Evolutionary conservation across 2,329 filamentous ascomycete species (phyloP).

Genomic region (Pseudopithomyces chartarum): DNA sequence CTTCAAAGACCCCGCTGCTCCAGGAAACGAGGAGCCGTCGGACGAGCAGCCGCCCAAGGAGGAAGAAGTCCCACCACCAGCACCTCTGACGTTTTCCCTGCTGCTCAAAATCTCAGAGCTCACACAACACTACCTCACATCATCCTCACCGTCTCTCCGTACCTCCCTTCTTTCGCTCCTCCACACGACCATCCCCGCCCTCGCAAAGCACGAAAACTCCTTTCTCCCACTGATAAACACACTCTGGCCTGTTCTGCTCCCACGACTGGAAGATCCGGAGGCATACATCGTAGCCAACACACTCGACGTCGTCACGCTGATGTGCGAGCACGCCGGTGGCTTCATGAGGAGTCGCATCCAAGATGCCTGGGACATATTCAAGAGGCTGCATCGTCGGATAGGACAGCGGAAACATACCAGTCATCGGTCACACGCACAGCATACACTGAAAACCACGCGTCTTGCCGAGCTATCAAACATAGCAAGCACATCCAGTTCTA

Average conservation of each 20-base stretch:
- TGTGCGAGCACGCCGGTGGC: constrained; percentile 76
- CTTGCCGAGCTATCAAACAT: constrained; percentile 2
- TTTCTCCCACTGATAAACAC: constrained; percentile 90
- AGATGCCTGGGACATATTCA: constrained; percentile 68
- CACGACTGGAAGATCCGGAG: constrained; percentile 69
- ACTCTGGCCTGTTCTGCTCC: constrained; percentile 82
- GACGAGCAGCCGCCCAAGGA: constrained; percentile 57
- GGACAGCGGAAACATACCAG: constrained; percentile 12
- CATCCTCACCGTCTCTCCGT: constrained; percentile 77
- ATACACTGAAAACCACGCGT: constrained; percentile 3
- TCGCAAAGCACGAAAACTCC: constrained; percentile 76
- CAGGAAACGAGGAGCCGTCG: constrained; percentile 31
- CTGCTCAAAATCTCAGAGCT: constrained; percentile 80
- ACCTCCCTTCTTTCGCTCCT: constrained; percentile 79
- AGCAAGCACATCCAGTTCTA: neutral
- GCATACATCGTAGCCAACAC: constrained; percentile 72
- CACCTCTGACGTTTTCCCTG: constrained; percentile 78
- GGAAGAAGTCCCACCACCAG: constrained; percentile 63
- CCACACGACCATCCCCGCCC: constrained; percentile 70
- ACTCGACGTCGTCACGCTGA: constrained; percentile 67
- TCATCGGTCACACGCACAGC: neutral
- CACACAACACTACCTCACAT: constrained; percentile 89
- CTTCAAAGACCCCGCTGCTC: constrained; percentile 37
- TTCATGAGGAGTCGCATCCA: constrained; percentile 80
- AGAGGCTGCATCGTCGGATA: constrained; percentile 32